These are phyloP conservation scores for Bidens hawaiensis DNA, from an alignment of 140 eudicot species.

Conservation along the genomic window DNA sequence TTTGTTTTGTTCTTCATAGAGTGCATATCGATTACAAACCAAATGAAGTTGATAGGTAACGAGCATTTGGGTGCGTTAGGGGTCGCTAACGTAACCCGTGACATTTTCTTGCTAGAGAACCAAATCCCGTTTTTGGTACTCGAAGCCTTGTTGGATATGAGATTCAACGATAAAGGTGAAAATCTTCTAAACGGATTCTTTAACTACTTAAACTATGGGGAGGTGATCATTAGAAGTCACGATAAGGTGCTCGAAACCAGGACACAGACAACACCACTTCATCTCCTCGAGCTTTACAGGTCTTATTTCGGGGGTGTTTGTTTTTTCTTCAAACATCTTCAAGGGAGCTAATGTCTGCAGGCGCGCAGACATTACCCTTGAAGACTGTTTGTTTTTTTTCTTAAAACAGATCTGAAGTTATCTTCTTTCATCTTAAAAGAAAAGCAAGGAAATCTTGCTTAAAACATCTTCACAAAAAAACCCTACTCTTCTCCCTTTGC, in stretches of 20 bases:
- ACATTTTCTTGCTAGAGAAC: constrained; percentile 43
- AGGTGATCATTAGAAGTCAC: background rate
- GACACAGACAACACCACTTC: constrained; percentile 30
- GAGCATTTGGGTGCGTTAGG: background rate
- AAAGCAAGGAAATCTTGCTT: too few species aligned
- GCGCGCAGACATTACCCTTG: too few species aligned
- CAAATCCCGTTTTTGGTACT: constrained; percentile 38
- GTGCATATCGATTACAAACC: background rate
- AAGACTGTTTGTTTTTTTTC: too few species aligned
- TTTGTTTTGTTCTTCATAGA: background rate
- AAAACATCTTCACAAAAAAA: too few species aligned
- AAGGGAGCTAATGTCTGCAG: too few species aligned
- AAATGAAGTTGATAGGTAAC: background rate
- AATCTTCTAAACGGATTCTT: constrained; percentile 18
- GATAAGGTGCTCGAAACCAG: constrained; percentile 19
- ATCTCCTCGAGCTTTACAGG: constrained; percentile 41
- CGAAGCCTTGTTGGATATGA: constrained; percentile 19
- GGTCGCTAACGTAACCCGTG: constrained; percentile 5
- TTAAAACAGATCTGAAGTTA: too few species aligned
- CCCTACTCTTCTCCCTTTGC: too few species aligned
- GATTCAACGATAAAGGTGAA: constrained; percentile 23
- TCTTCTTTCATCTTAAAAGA: too few species aligned
- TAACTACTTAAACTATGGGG: constrained; percentile 21
- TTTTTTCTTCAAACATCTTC: too few species aligned
- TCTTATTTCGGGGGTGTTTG: too few species aligned